phyloP scores from a whole-genome alignment of 768 basidiomycete species.

The Lentinus brumalis region DNA sequence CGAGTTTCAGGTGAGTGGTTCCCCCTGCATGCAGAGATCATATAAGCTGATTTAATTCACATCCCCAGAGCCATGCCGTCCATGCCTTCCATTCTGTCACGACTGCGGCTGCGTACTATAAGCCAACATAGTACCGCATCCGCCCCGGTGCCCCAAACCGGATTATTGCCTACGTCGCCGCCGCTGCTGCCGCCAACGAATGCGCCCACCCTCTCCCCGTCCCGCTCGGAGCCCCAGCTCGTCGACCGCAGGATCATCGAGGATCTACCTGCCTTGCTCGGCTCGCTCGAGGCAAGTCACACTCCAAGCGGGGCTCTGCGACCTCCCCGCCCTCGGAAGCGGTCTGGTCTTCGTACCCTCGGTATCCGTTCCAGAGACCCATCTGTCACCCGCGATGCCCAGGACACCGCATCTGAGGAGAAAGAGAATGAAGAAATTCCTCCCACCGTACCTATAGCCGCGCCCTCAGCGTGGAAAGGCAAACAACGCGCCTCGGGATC shows the following conservation, averaged over 20 bases:
- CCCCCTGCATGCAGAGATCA: neutral
- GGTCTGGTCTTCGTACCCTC: constrained; percentile 6
- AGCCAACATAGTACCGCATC: constrained; percentile 15
- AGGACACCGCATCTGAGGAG: constrained; percentile 1
- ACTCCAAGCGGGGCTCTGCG: constrained; percentile 13
- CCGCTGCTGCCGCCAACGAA: neutral
- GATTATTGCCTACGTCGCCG: neutral
- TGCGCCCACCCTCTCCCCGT: neutral
- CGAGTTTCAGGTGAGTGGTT: neutral
- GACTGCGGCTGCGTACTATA: constrained; percentile 25
- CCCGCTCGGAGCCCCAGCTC: constrained; percentile 7
- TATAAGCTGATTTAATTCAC: neutral
- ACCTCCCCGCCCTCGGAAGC: constrained; percentile 19
- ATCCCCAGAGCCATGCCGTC: constrained; percentile 24
- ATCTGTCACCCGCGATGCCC: neutral
- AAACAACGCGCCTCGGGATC: neutral
- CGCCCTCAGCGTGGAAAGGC: constrained; percentile 2
- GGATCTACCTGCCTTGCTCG: constrained; percentile 25
- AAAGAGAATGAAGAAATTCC: constrained; percentile 9
- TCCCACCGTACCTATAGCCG: neutral
- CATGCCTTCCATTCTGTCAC: constrained; percentile 29
- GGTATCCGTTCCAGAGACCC: neutral
- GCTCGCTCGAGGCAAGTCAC: constrained; percentile 11
- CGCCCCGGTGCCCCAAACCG: neutral
- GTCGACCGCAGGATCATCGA: constrained; percentile 28